phyloP scores from a whole-genome alignment of 768 basidiomycete species.

The Termitomyces sp. region DNA sequence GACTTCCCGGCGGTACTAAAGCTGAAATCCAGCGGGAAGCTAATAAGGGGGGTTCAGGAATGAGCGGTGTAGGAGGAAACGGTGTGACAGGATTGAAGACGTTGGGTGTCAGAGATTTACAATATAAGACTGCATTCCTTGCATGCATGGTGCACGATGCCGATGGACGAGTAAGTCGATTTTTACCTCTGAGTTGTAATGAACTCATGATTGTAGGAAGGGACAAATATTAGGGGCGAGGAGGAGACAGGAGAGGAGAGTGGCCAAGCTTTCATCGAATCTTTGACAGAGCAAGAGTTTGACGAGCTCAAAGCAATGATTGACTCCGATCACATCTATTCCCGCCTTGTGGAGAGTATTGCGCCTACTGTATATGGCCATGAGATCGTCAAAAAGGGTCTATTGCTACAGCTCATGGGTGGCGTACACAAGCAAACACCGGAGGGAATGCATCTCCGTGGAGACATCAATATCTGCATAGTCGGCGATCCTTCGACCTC shows the following conservation, averaged over 20 bases:
- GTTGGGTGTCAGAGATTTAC: constrained; percentile 89
- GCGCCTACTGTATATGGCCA: constrained; percentile 99
- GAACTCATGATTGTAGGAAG: constrained; percentile 41
- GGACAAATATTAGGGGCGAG: constrained; percentile 88
- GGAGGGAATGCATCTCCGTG: constrained; percentile 97
- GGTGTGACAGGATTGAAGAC: constrained; percentile 95
- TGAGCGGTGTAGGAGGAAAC: constrained; percentile 60
- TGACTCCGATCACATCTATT: constrained; percentile 90
- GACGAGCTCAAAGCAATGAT: constrained; percentile 95
- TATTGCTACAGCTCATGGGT: constrained; percentile 94
- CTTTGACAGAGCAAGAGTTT: constrained; percentile 89
- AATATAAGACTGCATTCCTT: constrained; percentile 98
- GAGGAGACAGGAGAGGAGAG: constrained; percentile 73
- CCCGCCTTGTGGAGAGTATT: constrained; percentile 87
- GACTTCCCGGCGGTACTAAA: constrained; percentile 89
- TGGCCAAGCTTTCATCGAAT: constrained; percentile 79
- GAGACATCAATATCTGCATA: constrained; percentile 97
- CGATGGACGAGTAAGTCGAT: constrained; percentile 70
- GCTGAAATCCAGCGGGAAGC: constrained; percentile 89
- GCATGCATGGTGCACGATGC: constrained; percentile 96
- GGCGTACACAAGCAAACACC: constrained; percentile 96
- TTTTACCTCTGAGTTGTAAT: neutral
- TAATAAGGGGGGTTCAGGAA: constrained; percentile 51
- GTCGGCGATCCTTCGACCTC: constrained; percentile 96
- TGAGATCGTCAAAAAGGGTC: constrained; percentile 97